Evolutionary conservation across 2,329 filamentous ascomycete genomes (phyloP).

Genomic region (Stachybotrys elegans): DNA sequence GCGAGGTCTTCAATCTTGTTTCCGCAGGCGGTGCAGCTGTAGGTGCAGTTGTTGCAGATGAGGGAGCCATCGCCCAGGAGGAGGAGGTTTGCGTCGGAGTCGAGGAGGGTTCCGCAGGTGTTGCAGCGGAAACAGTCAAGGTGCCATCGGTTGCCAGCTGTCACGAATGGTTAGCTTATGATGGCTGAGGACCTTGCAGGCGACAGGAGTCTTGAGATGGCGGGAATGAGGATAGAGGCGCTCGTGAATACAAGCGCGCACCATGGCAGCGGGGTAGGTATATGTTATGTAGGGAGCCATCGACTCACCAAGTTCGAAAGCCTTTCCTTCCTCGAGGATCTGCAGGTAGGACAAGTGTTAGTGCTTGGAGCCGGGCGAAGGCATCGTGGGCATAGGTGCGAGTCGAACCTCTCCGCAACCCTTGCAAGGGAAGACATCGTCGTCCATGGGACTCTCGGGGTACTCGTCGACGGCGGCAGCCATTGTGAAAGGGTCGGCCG

Average conservation of each 20-base stretch:
- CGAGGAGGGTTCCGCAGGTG: slow-evolving; percentile 89
- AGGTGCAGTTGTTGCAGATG: slow-evolving; percentile 99
- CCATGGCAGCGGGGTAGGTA: neutral
- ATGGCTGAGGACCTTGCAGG: no score
- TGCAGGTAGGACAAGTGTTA: slow-evolving; percentile 36
- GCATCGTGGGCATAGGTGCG: slow-evolving; percentile 11
- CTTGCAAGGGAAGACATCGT: slow-evolving; percentile 86
- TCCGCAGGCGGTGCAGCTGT: slow-evolving; percentile 92
- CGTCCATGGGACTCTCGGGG: slow-evolving; percentile 64
- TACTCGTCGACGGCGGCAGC: slow-evolving; percentile 54
- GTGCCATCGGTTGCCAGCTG: slow-evolving; percentile 96
- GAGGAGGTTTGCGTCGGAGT: slow-evolving; percentile 95
- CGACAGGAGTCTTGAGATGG: slow-evolving; percentile 13
- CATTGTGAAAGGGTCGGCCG: no score
- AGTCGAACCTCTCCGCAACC: slow-evolving; percentile 78
- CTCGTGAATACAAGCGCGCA: slow-evolving; percentile 1
- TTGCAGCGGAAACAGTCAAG: slow-evolving; percentile 98
- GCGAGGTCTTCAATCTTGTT: slow-evolving; percentile 98
- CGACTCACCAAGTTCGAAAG: slow-evolving; percentile 87
- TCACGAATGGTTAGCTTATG: slow-evolving; percentile 1
- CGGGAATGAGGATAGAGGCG: slow-evolving; percentile 5
- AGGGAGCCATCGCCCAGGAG: slow-evolving; percentile 95
- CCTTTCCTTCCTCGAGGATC: slow-evolving; percentile 98
- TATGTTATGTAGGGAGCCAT: neutral
- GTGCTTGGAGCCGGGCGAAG: no score